Conservation (phyloP, 768 basidiomycete species). For the Myochromella boudieri region DNA sequence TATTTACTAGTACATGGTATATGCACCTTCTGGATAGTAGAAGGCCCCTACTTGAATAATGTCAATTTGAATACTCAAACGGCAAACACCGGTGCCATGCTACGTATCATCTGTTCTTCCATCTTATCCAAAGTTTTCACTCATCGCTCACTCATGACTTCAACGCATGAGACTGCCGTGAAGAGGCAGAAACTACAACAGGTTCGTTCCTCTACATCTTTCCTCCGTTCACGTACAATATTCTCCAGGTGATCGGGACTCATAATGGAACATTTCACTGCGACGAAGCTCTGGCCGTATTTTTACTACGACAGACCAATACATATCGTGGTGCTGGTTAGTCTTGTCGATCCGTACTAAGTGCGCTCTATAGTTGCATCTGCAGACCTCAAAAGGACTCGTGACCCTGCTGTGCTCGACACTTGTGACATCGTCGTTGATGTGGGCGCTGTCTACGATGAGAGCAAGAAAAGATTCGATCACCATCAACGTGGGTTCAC, state of each 20-base stretch:
- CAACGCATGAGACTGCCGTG: constrained; percentile 26
- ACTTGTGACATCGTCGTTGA: constrained; percentile 95
- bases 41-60: no score
- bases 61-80: no score
- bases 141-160: no score
- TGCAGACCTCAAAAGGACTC: constrained; percentile 65
- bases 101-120: no score
- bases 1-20: no score
- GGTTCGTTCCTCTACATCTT: constrained; percentile 5
- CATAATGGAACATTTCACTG: constrained; percentile 97
- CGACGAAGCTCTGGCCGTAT: constrained; percentile 95
- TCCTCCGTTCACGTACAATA: constrained; percentile 2
- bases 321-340: constrained; percentile 75
- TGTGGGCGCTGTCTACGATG: constrained; percentile 91
- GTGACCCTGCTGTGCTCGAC: constrained; percentile 70
- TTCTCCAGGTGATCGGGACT: constrained; percentile 77
- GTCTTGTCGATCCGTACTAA: constrained; percentile 9
- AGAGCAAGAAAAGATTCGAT: constrained; percentile 77
- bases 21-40: no score
- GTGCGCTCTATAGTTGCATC: not conserved
- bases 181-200: constrained; percentile 44
- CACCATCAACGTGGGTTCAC: constrained; percentile 95
- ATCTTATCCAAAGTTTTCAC: no score
- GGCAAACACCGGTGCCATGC: no score
- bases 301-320: constrained; percentile 76